Evolutionary conservation across 495 filamentous ascomycete species (phyloP), one percentile per base, ranked within the genome.

Genomic region (Eremomyces bilateralis): DNA sequence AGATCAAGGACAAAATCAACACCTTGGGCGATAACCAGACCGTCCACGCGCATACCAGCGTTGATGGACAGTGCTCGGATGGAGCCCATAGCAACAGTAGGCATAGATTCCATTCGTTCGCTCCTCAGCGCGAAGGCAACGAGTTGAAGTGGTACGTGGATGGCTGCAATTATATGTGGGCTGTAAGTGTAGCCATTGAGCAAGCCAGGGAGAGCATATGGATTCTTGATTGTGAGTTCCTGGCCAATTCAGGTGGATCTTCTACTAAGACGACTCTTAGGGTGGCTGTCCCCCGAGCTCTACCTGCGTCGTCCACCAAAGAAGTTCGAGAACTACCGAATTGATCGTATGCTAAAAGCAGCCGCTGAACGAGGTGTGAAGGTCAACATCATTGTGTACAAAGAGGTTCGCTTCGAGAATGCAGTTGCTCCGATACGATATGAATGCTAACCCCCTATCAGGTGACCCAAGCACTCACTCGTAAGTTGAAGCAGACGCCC

Each of bases 341-440:
- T 95, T 29, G 85, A 95, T 53, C 69, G 71, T 6, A 80, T 95
- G 80, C 68, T 95, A 24, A 64, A 75, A 44, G 76, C 73, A 29
- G 85, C 85, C 2, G 85, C 85, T 20, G 65, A 82, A 53, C 73
- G 85, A 33, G 85, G 84, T 16, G 85, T 95, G 17, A 67, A 71
- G 32, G 61, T 95, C 40, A 79, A 88, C 42, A 65, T 95, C 31
- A 85, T 93, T 35, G 82, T 95, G 12, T 95, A 95, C 59, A 95
- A 95, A 58, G 85, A 95, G 56, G 49, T 52, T 30, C 5, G 38
- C n/a, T 6, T 5, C 30, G 5, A 15, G 8, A 6, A 11, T 17
- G 6, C 24, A 13, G 8, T 28, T 28, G n/a, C 13, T 28, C 30
- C 10, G 15, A 8, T 11, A 32, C 8, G 30, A 22, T 10, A 27